Evolutionary conservation across 768 basidiomycete species (phyloP).

Genomic region (Leccinellum luteum): DNA sequence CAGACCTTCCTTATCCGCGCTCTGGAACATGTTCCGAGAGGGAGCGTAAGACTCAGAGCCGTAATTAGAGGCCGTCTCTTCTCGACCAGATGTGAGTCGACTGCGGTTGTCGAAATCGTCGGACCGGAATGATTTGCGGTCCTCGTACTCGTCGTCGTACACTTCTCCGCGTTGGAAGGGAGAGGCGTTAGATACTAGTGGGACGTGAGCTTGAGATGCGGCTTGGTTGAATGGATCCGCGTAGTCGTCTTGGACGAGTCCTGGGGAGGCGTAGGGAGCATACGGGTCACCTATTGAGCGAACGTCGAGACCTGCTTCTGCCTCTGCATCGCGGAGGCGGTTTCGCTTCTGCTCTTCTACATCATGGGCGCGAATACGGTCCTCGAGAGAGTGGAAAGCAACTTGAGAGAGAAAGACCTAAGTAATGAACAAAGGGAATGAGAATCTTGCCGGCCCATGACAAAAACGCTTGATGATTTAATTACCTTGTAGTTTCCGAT

Average conservation of each 20-base stretch:
- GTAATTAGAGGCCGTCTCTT: slow-evolving; percentile 76
- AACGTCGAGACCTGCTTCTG: slow-evolving; percentile 63
- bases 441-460: background rate
- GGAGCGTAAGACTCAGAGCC: slow-evolving; percentile 95
- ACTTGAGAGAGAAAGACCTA: slow-evolving; percentile 87
- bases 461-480: background rate
- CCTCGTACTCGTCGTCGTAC: slow-evolving; percentile 79
- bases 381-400: slow-evolving; percentile 87
- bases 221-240: slow-evolving; percentile 48
- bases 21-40: slow-evolving; percentile 93
- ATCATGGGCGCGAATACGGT: slow-evolving; percentile 78
- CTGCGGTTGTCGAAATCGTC: slow-evolving; percentile 83
- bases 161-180: slow-evolving; percentile 75
- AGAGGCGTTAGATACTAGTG: slow-evolving; percentile 80
- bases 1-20: slow-evolving; percentile 67
- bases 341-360: slow-evolving; percentile 85
- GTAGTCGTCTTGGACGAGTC: slow-evolving; percentile 42
- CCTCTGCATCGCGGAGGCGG: slow-evolving; percentile 71
- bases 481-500: slow-evolving; percentile 80
- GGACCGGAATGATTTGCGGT: slow-evolving; percentile 66
- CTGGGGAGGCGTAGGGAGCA: slow-evolving; percentile 67
- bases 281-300: slow-evolving; percentile 65
- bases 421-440: background rate
- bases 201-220: slow-evolving; percentile 68
- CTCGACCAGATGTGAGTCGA: slow-evolving; percentile 71